Evolutionary conservation across 2,329 filamentous ascomycete genomes (phyloP), one percentile per base, ranked within the genome.

Genomic region (Westerdykella sp.): DNA sequence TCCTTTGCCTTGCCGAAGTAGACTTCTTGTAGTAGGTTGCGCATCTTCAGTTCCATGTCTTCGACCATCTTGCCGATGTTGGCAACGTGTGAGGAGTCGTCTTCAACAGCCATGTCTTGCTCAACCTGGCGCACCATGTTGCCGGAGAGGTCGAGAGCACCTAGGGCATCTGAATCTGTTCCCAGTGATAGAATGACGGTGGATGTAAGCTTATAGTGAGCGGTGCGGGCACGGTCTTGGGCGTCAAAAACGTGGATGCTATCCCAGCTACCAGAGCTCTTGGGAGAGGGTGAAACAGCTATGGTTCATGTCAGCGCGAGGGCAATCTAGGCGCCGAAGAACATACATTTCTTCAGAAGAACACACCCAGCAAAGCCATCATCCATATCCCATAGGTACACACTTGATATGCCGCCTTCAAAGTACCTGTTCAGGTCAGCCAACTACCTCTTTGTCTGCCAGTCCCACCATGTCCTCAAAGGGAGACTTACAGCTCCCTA

Each of bases 1-100:
- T 98, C 93, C 78, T 95, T 96, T 43, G 93, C 91, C 76, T 98
- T 98, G 65, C 93, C 93, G 71, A 98, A 98, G 73, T 98, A 98
- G 39, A 98, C 93, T 71, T 98, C 93, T 75, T 98, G 91, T 66
- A 98, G 74, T 69, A 97, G 69, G 69, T 98, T 98, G 53, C 93
- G 81, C 93, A 98, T 97, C 78, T 96, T 95, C 66, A 96, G 81
- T 73, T 98, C 93, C 93, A 98, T 97, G 69, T 98, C 93, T 75
- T 98, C 93, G 41, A 98, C 90, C 63, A 98, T 77, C 54, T 65
- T 69, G 43, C 93, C 93, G 47, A 97, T 87, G 69, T 98, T 98
- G 57, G 86, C 87, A 57, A 98, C 93, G 74, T 98, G 93, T 67
- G 85, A 88, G 55, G 85, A 84, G 69, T 97, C 91, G 59, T 84